Conservation (phyloP, 148 eudicot genomes). For the Rhododendron ferrugineum region DNA sequence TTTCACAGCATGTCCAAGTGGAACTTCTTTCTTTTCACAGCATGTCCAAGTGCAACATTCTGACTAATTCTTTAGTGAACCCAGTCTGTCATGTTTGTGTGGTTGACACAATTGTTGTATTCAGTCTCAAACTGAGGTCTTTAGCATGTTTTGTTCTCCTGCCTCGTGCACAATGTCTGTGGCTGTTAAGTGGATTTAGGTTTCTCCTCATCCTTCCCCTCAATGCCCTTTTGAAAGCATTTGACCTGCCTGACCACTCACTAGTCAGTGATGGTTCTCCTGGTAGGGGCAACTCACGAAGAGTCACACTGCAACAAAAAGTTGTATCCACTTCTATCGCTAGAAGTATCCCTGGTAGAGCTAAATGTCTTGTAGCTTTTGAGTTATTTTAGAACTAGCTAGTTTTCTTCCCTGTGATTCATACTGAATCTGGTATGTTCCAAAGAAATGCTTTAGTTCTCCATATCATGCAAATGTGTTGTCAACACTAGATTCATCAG, state of each 20-base stretch:
- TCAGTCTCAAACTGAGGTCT: background rate
- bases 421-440: background rate
- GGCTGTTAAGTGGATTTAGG: background rate
- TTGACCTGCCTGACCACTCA: background rate
- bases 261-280: background rate
- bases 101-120: background rate
- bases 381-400: background rate
- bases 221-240: background rate
- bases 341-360: background rate
- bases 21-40: too few species aligned
- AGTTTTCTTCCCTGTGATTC: background rate
- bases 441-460: background rate
- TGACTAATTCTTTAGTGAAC: too few species aligned
- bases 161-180: background rate
- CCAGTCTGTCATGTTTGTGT: too few species aligned
- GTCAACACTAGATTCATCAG: too few species aligned
- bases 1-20: too few species aligned
- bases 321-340: too few species aligned
- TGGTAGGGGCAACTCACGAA: background rate
- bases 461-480: background rate
- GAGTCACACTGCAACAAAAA: background rate
- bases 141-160: background rate
- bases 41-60: too few species aligned
- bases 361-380: background rate
- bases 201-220: background rate